Conservation (phyloP, 2,329 filamentous ascomycete genomes). For the Ophiocordyceps camponoti-rufipedis region DNA sequence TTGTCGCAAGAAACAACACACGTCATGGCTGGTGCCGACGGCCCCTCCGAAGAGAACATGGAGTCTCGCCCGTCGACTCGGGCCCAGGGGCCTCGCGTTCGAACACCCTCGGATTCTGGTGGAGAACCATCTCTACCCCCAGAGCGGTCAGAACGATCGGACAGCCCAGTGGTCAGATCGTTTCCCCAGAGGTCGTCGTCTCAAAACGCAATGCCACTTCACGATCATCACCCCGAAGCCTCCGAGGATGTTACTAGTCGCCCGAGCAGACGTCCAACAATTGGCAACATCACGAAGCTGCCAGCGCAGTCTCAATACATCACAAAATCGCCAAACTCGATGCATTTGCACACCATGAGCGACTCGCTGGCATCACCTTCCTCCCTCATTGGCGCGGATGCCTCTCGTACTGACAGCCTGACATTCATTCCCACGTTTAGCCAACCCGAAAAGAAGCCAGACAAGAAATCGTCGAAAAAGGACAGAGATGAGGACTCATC, state of each 20-base stretch:
- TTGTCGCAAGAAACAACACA: conserved; percentile 24
- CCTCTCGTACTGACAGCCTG: conserved; percentile 52
- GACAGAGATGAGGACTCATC: conserved; percentile 47
- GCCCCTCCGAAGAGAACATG: conserved; percentile 13
- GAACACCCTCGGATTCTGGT: conserved; percentile 13
- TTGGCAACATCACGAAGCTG: conserved; percentile 1
- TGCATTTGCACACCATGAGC: conserved; percentile 7
- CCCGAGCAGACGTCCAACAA: conserved; percentile 12
- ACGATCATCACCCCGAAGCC: conserved; percentile 8
- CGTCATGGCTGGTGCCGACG: conserved; percentile 28
- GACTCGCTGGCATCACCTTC: conserved; percentile 26
- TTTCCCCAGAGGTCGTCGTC: conserved; percentile 38
- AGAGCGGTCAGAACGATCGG: conserved; percentile 10
- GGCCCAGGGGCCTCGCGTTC: conserved; percentile 13
- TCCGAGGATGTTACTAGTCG: conserved; percentile 27
- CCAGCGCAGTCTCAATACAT: conserved; percentile 3
- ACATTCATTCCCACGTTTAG: conserved; percentile 61
- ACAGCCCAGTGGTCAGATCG: conserved; percentile 8
- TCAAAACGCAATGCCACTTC: conserved; percentile 22
- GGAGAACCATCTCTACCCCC: conserved; percentile 39
- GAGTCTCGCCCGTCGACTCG: conserved; percentile 7
- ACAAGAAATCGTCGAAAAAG: conserved; percentile 61
- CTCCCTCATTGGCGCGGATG: conserved; percentile 49
- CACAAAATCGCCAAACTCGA: conserved; percentile 1
- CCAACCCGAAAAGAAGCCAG: conserved; percentile 52